phyloP scores from a whole-genome alignment of 2,329 filamentous ascomycete species.

The Monilinia laxa region DNA sequence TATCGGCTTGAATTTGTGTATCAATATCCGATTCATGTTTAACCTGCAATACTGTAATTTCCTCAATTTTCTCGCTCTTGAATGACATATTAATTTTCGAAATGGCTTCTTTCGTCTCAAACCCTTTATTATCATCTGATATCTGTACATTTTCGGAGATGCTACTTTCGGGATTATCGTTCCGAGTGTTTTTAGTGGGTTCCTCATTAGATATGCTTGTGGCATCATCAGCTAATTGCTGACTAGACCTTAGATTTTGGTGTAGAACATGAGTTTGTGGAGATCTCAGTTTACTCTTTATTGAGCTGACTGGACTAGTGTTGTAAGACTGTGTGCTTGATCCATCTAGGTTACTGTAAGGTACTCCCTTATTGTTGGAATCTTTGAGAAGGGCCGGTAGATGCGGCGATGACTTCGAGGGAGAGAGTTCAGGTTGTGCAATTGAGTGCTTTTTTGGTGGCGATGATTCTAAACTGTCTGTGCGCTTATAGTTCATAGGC shows the following conservation, averaged over 20 bases:
- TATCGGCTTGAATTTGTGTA: background rate
- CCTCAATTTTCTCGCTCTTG: background rate
- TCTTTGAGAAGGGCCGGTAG: background rate
- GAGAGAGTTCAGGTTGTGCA: background rate
- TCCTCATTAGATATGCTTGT: background rate
- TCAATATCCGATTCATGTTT: background rate
- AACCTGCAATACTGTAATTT: background rate
- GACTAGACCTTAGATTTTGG: background rate
- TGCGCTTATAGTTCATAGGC: background rate
- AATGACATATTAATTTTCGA: background rate
- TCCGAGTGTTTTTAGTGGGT: background rate
- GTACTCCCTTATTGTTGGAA: background rate
- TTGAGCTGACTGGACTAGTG: background rate
- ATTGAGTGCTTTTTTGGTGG: background rate
- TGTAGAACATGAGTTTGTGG: background rate
- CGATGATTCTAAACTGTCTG: slow-evolving; percentile 4
- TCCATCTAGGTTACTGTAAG: background rate
- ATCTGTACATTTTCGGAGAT: background rate
- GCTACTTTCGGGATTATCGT: background rate
- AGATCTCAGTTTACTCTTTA: background rate
- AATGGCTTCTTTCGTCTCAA: background rate
- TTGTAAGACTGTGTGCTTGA: slow-evolving; percentile 21
- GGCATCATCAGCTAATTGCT: background rate
- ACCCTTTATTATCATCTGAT: background rate
- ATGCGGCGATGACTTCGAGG: background rate